A percentile compares a stretch with the other conserved stretches of the same genome.
phyloP scores from a whole-genome alignment of 2,329 filamentous ascomycete species.

The Beauveria caledonica region DNA sequence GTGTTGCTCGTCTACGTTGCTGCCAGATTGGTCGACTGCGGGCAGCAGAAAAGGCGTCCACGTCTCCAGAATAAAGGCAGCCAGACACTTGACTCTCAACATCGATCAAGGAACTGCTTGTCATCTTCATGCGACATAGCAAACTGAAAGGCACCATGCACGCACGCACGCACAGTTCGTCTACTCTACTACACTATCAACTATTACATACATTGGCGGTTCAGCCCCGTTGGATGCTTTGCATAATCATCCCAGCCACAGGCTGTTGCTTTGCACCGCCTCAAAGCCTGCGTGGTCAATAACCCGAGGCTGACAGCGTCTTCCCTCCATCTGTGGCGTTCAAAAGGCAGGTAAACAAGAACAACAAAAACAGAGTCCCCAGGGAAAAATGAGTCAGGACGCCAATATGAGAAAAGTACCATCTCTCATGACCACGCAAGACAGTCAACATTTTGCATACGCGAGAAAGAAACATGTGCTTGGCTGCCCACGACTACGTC shows the following conservation, averaged over 20 bases:
- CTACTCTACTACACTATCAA: no score
- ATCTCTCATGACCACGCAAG: no score
- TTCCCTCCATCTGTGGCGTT: not conserved
- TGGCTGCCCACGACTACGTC: not conserved
- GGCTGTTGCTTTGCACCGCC: not conserved
- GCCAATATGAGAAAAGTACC: no score
- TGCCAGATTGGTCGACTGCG: not conserved
- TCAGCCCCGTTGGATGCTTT: not conserved
- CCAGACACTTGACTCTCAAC: not conserved
- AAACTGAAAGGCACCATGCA: no score
- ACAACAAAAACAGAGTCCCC: not conserved
- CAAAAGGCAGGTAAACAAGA: not conserved
- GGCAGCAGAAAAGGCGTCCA: not conserved
- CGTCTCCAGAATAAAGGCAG: not conserved
- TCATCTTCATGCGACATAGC: no score
- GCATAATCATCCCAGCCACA: constrained; percentile 4
- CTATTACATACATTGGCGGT: no score
- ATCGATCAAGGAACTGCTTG: no score
- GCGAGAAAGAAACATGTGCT: not conserved
- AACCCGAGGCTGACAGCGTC: not conserved
- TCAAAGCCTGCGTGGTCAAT: constrained; percentile 5
- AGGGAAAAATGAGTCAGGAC: not conserved
- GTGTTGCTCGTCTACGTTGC: not conserved
- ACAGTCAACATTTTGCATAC: no score
- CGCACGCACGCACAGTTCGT: no score